Base-by-base conservation (phyloP, 2,329 filamentous ascomycete species). In the Plectosphaerella cucumerina region DNA sequence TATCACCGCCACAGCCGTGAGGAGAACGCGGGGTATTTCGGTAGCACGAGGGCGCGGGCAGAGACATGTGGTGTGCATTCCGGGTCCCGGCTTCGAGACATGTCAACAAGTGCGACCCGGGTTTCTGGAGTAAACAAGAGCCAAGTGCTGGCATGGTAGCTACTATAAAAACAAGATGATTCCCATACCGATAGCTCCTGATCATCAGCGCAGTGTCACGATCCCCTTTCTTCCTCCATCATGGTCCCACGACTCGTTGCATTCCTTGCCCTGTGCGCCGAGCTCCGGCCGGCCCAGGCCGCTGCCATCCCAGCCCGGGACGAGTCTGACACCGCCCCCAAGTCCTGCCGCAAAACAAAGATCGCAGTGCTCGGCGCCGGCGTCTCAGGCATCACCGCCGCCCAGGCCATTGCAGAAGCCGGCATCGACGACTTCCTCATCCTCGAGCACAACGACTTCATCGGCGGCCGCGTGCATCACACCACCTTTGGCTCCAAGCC, bases 391-490 rank as follows among this genome's bases (percentile, higher is more conserved):
- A 80, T 87, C 39, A 80, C 83, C 12, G 81, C 84, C 14, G 83
- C 83, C 20, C 82, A 87, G 72, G 75, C 83, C 3, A 64, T 88
- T 6, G 65, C 73, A 5, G 85, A 87, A 49, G 74, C 76, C 3
- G 85, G 82, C 0, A 68, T 87, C 6, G 67, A 72, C 0, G 83
- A 88, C 53, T 87, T 88, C 52, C 49, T 87, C 8, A 82, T 88
- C 44, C 64, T 88, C 3, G 85, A 88, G 53, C 81, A 82, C 53
- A 82, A 83, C 12, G 70, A 77, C 52, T 73, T 77, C 12, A 77
- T 88, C 52, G 85, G 85, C 2, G 85, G 85, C 2, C 77, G 85
- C 6, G 75, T 84, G 37, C 67, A 67, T n/a, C 77, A 86, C 53
- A 74, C 74, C 0, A 68, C 71, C 0, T 86, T 87, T 58, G 83